Percentiles rank a stretch among this genome's conserved stretches.
These are phyloP conservation scores for Lolium multiflorum DNA, from an alignment of 176 grass and related monocot genomes.

Conservation along the genomic window DNA sequence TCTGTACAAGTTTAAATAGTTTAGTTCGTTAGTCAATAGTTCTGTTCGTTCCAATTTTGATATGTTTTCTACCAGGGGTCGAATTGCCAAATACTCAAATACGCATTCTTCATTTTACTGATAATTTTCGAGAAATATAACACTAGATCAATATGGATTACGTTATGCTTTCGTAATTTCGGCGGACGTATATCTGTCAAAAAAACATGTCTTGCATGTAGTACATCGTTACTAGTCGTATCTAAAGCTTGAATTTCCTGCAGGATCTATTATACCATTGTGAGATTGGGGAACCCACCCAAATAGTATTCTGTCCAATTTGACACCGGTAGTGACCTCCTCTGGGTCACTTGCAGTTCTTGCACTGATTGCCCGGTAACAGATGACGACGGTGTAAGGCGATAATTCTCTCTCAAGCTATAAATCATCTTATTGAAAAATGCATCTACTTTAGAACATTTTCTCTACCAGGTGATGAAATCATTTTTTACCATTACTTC, in stretches of 20 bases:
- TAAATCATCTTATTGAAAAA: neutral
- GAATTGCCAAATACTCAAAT: too few species aligned
- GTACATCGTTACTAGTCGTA: neutral
- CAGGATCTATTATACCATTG: constrained; percentile 83
- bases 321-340: constrained; percentile 91
- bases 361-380: constrained; percentile 69
- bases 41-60: too few species aligned
- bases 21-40: neutral
- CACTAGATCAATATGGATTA: neutral
- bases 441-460: neutral
- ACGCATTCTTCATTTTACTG: neutral
- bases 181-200: neutral
- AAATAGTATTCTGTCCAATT: constrained; percentile 92
- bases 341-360: constrained; percentile 83
- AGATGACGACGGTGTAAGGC: constrained; percentile 72
- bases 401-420: neutral
- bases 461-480: neutral
- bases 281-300: constrained; percentile 76
- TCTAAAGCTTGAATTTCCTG: neutral
- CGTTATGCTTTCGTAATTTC: neutral
- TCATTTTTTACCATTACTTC: constrained; percentile 16
- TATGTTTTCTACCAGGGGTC: too few species aligned
- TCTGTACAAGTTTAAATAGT: neutral
- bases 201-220: too few species aligned
- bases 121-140: neutral